A percentile compares a stretch with the other conserved stretches of the same genome.
phyloP scores from a whole-genome alignment of 192 early-diverging fungal species.

The Spinellus fusiger region DNA sequence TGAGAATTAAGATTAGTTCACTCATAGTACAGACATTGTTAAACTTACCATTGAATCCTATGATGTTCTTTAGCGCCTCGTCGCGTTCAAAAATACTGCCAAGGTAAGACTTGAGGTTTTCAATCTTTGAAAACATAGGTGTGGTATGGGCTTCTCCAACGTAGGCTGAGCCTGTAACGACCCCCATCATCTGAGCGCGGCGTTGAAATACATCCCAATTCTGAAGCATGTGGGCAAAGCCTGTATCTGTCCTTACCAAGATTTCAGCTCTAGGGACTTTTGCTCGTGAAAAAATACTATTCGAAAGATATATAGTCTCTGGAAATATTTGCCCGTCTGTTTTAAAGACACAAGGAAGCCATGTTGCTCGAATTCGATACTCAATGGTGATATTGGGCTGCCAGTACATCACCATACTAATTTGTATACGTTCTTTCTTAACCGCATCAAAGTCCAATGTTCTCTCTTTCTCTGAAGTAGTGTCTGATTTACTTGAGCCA shows the following conservation, averaged over 20 bases:
- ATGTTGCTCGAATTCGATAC: conserved; percentile 57
- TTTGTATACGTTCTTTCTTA: conserved; percentile 27
- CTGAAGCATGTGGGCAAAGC: conserved; percentile 28
- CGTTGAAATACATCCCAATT: conserved; percentile 26
- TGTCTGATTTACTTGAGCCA: conserved; percentile 12
- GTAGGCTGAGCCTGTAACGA: conserved; percentile 18
- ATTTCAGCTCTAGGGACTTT: conserved; percentile 22
- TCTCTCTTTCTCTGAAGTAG: not conserved
- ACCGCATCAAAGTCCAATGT: not conserved
- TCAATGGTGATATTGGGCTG: conserved; percentile 70
- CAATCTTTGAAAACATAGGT: conserved; percentile 45
- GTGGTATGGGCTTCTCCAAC: conserved; percentile 18
- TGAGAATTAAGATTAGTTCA: not conserved
- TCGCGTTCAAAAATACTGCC: conserved; percentile 43
- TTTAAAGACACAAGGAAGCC: conserved; percentile 21
- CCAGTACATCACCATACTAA: conserved; percentile 66
- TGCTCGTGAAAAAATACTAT: conserved; percentile 17
- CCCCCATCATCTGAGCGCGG: conserved; percentile 22
- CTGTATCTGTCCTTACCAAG: conserved; percentile 19
- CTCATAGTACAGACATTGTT: not conserved
- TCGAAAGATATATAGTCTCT: conserved; percentile 3
- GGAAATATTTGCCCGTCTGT: not conserved
- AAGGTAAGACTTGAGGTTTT: conserved; percentile 38
- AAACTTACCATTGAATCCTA: conserved; percentile 16
- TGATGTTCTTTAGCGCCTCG: conserved; percentile 34